A percentile compares a stretch with the other conserved stretches of the same genome.
Conservation (phyloP, 768 basidiomycete genomes). For the Sarcomyxa edulis region DNA sequence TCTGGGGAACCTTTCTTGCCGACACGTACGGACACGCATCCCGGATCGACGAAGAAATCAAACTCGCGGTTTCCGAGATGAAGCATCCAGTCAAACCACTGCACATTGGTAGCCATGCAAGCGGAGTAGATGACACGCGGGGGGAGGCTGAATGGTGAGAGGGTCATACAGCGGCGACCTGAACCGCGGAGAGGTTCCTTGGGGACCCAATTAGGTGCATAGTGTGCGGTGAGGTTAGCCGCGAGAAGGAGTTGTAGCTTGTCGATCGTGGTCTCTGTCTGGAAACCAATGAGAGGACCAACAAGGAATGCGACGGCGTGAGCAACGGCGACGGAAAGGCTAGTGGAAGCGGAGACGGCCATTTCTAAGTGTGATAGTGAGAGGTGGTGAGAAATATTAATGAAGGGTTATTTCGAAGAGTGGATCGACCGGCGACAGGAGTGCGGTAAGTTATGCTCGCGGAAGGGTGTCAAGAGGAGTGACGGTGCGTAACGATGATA, state of each 20-base stretch:
- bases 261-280: slow-evolving; percentile 57
- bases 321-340: slow-evolving; percentile 62
- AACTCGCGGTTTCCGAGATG: slow-evolving; percentile 66
- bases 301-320: slow-evolving; percentile 75
- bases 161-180: slow-evolving; percentile 67
- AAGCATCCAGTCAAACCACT: slow-evolving; percentile 80
- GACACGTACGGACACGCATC: slow-evolving; percentile 66
- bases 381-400: slow-evolving; percentile 9
- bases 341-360: slow-evolving; percentile 37
- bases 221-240: slow-evolving; percentile 67
- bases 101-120: slow-evolving; percentile 62
- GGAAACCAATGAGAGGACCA: slow-evolving; percentile 49
- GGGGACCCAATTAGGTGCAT: slow-evolving; percentile 60
- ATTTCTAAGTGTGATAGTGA: slow-evolving; percentile 22
- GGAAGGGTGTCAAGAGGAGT: slow-evolving; percentile 25
- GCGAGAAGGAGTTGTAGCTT: slow-evolving; percentile 71
- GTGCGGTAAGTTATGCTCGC: slow-evolving; percentile 26
- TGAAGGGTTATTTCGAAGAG: slow-evolving; percentile 20
- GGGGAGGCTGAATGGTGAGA: slow-evolving; percentile 64
- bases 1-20: slow-evolving; percentile 27
- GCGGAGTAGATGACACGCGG: slow-evolving; percentile 69
- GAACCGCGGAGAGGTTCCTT: slow-evolving; percentile 63
- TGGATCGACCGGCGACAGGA: slow-evolving; percentile 64
- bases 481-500: slow-evolving; percentile 10
- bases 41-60: slow-evolving; percentile 79